These are phyloP conservation scores for Neopestalotiopsis sp. DNA, from an alignment of 2,329 filamentous ascomycete species.

Conservation along the genomic window DNA sequence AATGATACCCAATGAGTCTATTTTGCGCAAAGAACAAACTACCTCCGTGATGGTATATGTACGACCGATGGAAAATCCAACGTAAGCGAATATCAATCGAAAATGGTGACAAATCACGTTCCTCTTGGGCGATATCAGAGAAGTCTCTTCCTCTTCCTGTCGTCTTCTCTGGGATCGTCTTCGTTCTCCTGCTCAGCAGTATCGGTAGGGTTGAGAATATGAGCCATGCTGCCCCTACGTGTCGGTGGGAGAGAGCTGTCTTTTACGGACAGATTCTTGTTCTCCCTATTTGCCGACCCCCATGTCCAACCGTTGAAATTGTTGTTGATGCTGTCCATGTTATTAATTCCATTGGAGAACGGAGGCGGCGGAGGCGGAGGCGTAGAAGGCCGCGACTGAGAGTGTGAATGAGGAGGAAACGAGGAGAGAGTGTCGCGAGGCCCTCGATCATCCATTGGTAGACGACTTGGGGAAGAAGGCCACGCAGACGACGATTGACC, in stretches of 20 bases:
- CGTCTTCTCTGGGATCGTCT: conserved; percentile 59
- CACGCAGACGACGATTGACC: conserved; percentile 57
- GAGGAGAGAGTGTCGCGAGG: conserved; percentile 61
- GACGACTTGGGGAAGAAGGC: conserved; percentile 60
- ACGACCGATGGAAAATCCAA: background rate
- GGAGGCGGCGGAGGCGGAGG: conserved; percentile 51
- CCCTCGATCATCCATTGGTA: conserved; percentile 57
- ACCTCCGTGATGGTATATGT: conserved; percentile 12
- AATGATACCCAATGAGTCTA: background rate
- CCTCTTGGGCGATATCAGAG: conserved; percentile 38
- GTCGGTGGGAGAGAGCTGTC: conserved; percentile 63
- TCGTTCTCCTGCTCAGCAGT: conserved; percentile 61
- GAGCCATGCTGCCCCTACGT: conserved; percentile 64
- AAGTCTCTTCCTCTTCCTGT: conserved; percentile 66
- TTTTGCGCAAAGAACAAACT: background rate
- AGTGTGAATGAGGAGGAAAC: conserved; percentile 56
- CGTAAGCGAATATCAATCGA: background rate
- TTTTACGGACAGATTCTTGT: conserved; percentile 54
- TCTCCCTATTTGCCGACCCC: conserved; percentile 55
- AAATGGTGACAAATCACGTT: background rate
- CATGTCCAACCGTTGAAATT: conserved; percentile 57
- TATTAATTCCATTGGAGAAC: conserved; percentile 53
- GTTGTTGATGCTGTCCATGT: conserved; percentile 49
- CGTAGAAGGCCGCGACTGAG: conserved; percentile 58
- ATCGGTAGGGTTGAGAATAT: conserved; percentile 66